phyloP scores from a whole-genome alignment of 179 eudicot genomes.

The Beta macrorhiza region DNA sequence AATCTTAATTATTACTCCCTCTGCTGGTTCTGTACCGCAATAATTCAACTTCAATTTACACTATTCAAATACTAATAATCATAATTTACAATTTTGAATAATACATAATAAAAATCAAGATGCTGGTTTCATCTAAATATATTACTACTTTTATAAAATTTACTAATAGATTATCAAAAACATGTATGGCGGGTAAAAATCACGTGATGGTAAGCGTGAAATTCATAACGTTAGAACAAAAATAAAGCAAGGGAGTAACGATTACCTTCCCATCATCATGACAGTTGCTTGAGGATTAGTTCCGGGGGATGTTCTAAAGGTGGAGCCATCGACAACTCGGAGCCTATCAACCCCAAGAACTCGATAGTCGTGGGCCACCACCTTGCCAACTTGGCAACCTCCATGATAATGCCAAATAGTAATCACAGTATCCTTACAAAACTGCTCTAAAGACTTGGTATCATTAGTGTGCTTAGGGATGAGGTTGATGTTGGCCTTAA shows the following conservation, averaged over 20 bases:
- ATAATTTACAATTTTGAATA: too few species aligned
- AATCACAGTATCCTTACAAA: constrained; percentile 80
- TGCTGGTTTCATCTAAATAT: too few species aligned
- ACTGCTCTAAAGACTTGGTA: constrained; percentile 67
- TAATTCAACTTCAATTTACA: too few species aligned
- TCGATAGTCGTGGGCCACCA: constrained; percentile 52
- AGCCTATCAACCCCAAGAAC: constrained; percentile 66
- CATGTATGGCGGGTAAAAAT: too few species aligned
- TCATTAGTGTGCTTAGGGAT: constrained; percentile 83
- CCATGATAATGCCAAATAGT: constrained; percentile 99
- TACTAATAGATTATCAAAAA: too few species aligned
- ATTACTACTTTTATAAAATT: too few species aligned
- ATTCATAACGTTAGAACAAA: too few species aligned
- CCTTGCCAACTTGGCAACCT: constrained; percentile 86
- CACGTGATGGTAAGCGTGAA: too few species aligned
- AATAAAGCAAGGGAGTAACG: neutral
- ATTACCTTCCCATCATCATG: constrained; percentile 97
- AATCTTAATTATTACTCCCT: too few species aligned
- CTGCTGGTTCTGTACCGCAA: too few species aligned
- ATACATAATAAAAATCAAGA: too few species aligned
- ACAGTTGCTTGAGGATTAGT: constrained; percentile 99
- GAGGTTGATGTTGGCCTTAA: constrained; percentile 68
- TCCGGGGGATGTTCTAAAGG: constrained; percentile 75
- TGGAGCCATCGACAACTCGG: constrained; percentile 86
- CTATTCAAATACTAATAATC: too few species aligned